Conservation (phyloP, 768 basidiomycete species). For the Boletus rubroflammeus region DNA sequence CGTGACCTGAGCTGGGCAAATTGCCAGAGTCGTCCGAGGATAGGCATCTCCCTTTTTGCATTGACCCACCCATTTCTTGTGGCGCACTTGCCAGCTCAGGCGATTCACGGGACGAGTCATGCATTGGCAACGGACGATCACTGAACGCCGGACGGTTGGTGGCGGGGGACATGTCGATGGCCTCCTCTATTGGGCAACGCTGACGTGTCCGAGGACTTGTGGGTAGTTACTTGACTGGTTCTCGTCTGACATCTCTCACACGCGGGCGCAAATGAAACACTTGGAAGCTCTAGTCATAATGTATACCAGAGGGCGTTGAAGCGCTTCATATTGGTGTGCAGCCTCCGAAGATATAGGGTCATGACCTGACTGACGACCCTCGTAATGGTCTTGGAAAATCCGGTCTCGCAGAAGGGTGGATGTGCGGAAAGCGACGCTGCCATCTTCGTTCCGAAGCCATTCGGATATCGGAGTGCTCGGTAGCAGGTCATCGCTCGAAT, state of each 20-base stretch:
- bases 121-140: conserved; percentile 4
- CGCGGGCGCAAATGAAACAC: conserved; percentile 23
- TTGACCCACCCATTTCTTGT: not conserved
- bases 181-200: not conserved
- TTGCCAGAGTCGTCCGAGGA: conserved; percentile 5
- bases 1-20: not conserved
- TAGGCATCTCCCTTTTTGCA: conserved; percentile 8
- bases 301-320: not conserved
- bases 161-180: not conserved
- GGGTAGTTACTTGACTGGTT: no score
- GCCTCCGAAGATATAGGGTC: conserved; percentile 9
- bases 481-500: not conserved
- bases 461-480: conserved; percentile 1
- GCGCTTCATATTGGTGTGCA: not conserved
- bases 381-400: conserved; percentile 2
- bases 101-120: conserved; percentile 1
- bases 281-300: not conserved
- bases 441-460: not conserved
- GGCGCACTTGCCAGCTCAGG: conserved; percentile 4
- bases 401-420: not conserved
- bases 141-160: not conserved
- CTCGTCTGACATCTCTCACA: not conserved
- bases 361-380: not conserved
- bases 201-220: conserved; percentile 18
- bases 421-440: not conserved